These are phyloP conservation scores for Geotrichum armillariae DNA, from an alignment of 1,139 yeast species.

Conservation along the genomic window DNA sequence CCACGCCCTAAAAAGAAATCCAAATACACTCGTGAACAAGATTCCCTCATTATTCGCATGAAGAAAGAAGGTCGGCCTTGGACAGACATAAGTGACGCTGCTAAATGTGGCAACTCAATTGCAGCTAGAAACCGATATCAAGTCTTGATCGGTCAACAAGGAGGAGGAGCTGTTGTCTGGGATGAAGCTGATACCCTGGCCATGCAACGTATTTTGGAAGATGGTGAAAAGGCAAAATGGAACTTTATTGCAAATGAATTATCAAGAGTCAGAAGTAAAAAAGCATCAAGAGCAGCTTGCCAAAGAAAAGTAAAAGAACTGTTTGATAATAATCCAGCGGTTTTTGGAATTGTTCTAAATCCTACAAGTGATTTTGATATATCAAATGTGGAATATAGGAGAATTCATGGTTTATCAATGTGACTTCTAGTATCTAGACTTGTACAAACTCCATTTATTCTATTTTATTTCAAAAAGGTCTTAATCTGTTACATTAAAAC, in stretches of 20 bases:
- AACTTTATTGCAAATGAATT: conserved; percentile 60
- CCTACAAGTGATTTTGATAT: too few species aligned
- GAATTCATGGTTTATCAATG: too few species aligned
- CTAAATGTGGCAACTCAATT: conserved; percentile 64
- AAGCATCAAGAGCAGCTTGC: conserved; percentile 54
- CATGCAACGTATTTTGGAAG: conserved; percentile 57
- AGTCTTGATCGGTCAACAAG: conserved; percentile 81
- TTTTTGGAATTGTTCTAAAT: conserved; percentile 45
- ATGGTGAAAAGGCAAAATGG: conserved; percentile 75
- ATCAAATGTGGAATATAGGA: too few species aligned
- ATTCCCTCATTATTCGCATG: conserved; percentile 58
- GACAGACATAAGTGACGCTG: conserved; percentile 71
- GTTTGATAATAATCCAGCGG: conserved; percentile 57
- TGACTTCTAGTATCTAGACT: too few species aligned
- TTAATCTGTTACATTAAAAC: too few species aligned
- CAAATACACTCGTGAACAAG: conserved; percentile 69
- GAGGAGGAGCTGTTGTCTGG: conserved; percentile 71
- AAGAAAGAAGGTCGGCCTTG: conserved; percentile 67
- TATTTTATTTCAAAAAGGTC: too few species aligned
- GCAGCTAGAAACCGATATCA: conserved; percentile 81
- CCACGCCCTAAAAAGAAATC: conserved; percentile 61
- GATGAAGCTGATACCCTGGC: conserved; percentile 55
- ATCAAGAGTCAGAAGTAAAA: conserved; percentile 57
- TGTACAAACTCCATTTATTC: too few species aligned
- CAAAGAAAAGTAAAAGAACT: conserved; percentile 54